Evolutionary conservation across 2,329 filamentous ascomycete genomes (phyloP), one percentile per base, ranked within the genome.

Genomic region (Neofusicoccum umdonicola): DNA sequence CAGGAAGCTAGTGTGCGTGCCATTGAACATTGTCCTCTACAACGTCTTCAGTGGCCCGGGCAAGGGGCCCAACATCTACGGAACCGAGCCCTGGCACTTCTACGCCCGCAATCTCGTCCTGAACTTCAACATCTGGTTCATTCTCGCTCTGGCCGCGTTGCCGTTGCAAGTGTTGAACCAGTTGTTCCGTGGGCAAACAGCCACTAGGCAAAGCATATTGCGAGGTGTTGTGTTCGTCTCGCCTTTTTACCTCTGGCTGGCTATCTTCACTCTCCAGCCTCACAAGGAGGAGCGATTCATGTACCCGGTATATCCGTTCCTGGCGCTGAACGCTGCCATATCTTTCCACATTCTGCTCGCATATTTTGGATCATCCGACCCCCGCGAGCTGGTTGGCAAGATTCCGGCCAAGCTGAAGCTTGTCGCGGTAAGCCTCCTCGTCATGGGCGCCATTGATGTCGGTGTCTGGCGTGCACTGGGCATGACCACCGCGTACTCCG

Each of bases 241-340:
- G 0, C 95, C 95, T 0, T 96, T 98, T 77, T 99, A 98, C 75
- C 84, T 97, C 73, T 99, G 95, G 95, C 84, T 99, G 34, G 86
- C 80, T 3, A 95, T 98, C 67, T 98, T 99, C 79, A 94, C 91
- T 0, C 75, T 90, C 8, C 95, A 99, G 74, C 92, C 95, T 15
- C 95, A 99, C 80, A 99, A 99, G 73, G 95, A 99, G 76, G 95
- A 99, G 78, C 85, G 95, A 6, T 99, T 99, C 81, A 98, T 99
- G 93, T 99, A 97, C 72, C 95, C 95, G 0, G 91, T 88, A 2
- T 99, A 99, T 72, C 95, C 95, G 0, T 92, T 94, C 68, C 83
- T 99, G 42, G 90, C 91, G 0, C 83, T 99, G 41, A 97, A 97
- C 72, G 93, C 93, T 2, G 91, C 94, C 8, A 85, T 97, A 62